A percentile compares a stretch with the other conserved stretches of the same genome.
phyloP scores from a whole-genome alignment of 805 yeast species.

The Zygosaccharomyces rouxii region DNA sequence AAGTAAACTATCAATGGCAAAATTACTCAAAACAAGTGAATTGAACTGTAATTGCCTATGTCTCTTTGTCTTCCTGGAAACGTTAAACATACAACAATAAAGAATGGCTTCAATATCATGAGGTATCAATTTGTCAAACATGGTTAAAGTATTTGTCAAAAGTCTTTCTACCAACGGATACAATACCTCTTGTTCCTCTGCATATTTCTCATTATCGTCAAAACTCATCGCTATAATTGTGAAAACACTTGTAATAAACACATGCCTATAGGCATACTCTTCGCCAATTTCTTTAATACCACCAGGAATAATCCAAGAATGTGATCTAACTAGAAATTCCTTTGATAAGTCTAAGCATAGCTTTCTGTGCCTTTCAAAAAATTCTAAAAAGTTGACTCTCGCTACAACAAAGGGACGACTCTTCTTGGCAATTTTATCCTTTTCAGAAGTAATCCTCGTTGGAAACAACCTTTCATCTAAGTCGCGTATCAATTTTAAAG shows the following conservation, averaged over 20 bases:
- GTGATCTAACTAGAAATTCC: slow-evolving; percentile 49
- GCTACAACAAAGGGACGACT: slow-evolving; percentile 38
- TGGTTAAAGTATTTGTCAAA: slow-evolving; percentile 44
- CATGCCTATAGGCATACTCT: slow-evolving; percentile 46
- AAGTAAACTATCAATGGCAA: slow-evolving; percentile 48
- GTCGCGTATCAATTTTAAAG: slow-evolving; percentile 36
- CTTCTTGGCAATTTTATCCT: slow-evolving; percentile 29
- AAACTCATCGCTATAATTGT: slow-evolving; percentile 52
- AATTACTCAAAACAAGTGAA: slow-evolving; percentile 48
- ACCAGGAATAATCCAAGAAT: slow-evolving; percentile 60
- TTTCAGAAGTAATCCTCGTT: slow-evolving; percentile 24
- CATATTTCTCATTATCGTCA: slow-evolving; percentile 48
- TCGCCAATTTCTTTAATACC: slow-evolving; percentile 48
- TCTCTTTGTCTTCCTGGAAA: slow-evolving; percentile 47
- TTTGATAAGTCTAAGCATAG: slow-evolving; percentile 44
- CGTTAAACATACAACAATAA: slow-evolving; percentile 50
- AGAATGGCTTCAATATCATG: slow-evolving; percentile 59
- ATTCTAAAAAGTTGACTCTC: slow-evolving; percentile 43
- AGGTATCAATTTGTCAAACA: slow-evolving; percentile 50
- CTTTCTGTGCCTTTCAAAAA: slow-evolving; percentile 41
- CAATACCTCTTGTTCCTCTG: slow-evolving; percentile 44
- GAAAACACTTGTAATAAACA: slow-evolving; percentile 52
- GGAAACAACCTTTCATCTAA: slow-evolving; percentile 41
- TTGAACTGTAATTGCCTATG: slow-evolving; percentile 47
- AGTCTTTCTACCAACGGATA: slow-evolving; percentile 47